Conservation (phyloP, 2,329 filamentous ascomycete genomes). For the Neospermospora avenae region DNA sequence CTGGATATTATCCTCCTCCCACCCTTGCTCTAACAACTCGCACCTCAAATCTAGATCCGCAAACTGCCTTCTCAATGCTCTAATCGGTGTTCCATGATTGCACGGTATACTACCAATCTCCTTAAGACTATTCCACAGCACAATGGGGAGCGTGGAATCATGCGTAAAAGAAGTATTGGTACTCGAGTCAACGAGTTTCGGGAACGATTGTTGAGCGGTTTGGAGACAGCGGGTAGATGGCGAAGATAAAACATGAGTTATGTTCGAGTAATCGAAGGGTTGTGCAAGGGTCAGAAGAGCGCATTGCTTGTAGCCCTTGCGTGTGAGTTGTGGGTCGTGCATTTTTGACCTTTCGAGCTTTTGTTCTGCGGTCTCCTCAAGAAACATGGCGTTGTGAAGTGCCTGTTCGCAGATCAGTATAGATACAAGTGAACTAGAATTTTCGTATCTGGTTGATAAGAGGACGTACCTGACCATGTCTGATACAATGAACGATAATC, state of each 20-base stretch:
- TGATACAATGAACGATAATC: conserved; percentile 1
- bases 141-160: background rate
- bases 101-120: background rate
- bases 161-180: background rate
- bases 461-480: background rate
- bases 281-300: background rate
- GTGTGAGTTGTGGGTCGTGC: background rate
- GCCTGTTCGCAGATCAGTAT: too few relatives aligned
- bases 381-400: background rate
- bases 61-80: background rate
- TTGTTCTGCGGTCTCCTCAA: background rate
- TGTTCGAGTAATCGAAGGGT: background rate
- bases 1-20: background rate
- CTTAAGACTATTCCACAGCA: background rate
- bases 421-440: too few relatives aligned
- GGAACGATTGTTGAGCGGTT: background rate
- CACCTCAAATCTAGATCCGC: background rate
- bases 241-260: conserved; percentile 1
- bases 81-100: background rate
- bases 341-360: background rate
- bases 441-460: background rate
- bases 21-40: background rate
- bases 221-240: background rate
- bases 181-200: background rate
- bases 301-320: background rate